Evolutionary conservation across 2,329 filamentous ascomycete species (phyloP), one percentile per base, ranked within the genome.

Genomic region (Tolypocladium tropicale): DNA sequence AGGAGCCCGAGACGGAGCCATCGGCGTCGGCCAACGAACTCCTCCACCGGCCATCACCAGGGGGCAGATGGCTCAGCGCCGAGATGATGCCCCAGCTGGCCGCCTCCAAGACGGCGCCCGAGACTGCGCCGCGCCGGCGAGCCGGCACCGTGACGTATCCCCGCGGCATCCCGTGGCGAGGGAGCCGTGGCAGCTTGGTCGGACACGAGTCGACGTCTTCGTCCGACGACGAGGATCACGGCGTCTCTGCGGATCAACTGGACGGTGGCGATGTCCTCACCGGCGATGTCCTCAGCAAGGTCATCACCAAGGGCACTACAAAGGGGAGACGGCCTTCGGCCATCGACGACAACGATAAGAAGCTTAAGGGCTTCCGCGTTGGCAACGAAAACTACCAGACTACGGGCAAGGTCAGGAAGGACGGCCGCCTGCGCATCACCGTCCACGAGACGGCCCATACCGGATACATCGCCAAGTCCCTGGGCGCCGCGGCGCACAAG

Each of bases 401-500:
- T 1, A 82, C 78, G 59, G 86, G 85, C 28, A 83, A 76, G 59
- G 79, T 89, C 1, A 86, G 82, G 67, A 78, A 74, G 51, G 88
- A 91, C 67, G 88, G 88, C 0, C 78, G 88, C 25, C 70, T 92
- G 52, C 83, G 82, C 59, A 88, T 92, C 59, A 86, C 84, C 5
- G 78, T 91, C 64, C 85, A 86, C 54, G 87, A 91, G 65, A 85
- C 81, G 1, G 79, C 79, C 56, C 83, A 86, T 60, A 84, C 76
- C 1, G 88, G 88, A 12, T 90, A 89, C 62, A 74, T 91, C 30
- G 86, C 86, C 48, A 90, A 90, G 65, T 85, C 86, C 3, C 73
- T 92, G 0, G 87, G 86, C 3, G 82, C 82, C 4, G 76, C 88
- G 49, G 75, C 79, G 55, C 81, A 81, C 61, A 70, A 62, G 56